Evolutionary conservation across 83 land plant species (phyloP).

Genomic region (Diphasiastrum complanatum): DNA sequence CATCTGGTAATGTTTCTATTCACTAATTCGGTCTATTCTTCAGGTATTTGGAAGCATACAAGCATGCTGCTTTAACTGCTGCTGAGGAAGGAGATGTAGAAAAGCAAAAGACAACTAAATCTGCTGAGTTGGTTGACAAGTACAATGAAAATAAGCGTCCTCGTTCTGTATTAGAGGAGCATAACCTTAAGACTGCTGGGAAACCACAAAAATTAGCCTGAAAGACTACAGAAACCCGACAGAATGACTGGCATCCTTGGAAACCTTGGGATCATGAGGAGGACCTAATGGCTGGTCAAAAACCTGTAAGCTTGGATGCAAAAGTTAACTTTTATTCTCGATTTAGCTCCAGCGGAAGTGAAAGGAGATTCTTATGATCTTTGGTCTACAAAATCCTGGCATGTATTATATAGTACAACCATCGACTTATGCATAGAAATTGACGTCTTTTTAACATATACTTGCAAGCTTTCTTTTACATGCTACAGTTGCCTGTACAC

Average conservation of each 20-base stretch:
- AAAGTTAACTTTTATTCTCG: constrained; percentile 55
- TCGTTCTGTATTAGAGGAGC: constrained; percentile 63
- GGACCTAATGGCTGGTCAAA: constrained; percentile 78
- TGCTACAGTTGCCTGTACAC: too few species aligned
- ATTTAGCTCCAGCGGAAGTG: constrained; percentile 69
- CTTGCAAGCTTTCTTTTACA: too few species aligned
- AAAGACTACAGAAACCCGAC: constrained; percentile 19
- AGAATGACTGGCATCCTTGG: constrained; percentile 96
- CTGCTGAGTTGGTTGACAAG: constrained; percentile 73
- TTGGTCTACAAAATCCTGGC: too few species aligned
- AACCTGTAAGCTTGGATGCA: constrained; percentile 56
- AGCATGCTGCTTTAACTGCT: constrained; percentile 56
- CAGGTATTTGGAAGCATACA: constrained; percentile 88
- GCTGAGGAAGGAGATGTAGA: constrained; percentile 23
- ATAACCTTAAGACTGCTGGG: constrained; percentile 36
- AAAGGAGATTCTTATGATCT: too few species aligned
- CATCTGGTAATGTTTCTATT: too few species aligned
- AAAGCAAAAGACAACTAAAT: constrained; percentile 31
- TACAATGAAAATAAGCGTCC: constrained; percentile 68
- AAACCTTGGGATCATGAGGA: constrained; percentile 98
- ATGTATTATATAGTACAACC: too few species aligned
- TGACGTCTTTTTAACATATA: too few species aligned
- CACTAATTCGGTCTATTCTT: not conserved
- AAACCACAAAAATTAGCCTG: constrained; percentile 38
- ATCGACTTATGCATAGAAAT: too few species aligned